Evolutionary conservation across 2,329 filamentous ascomycete genomes (phyloP), one percentile per base, ranked within the genome.

Genomic region (Aureobasidium sp.): DNA sequence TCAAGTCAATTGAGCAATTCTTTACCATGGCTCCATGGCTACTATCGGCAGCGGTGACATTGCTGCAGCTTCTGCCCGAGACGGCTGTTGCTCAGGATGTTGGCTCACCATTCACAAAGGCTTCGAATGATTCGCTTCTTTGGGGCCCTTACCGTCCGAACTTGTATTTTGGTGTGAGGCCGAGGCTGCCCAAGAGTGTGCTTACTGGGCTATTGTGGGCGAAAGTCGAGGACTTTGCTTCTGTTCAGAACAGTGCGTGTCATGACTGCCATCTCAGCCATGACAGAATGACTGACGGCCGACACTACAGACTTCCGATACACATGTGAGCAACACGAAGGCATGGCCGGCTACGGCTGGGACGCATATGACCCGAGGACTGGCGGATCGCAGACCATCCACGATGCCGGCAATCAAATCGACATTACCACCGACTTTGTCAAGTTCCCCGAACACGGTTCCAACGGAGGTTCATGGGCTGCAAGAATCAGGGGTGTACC

Each of bases 61-160:
- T 56, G 11, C 24, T 58, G 30, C 42, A 50, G 24, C 52, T 55
- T n/a, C 39, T 54, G 37, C 22, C 42, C 3, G 32, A 30, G 17
- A 30, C 44, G 6, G 37, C 47, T 22, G 22, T 32, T 6, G 56
- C 56, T 22, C 51, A 53, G 14, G 55, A 44, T 24, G 54, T 54
- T n/a, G 50, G 52, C 16, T 59, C 57, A 22, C 62, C 66, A 55
- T 69, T 68, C 60, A 63, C 58, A 53, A 72, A 71, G 63, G 73
- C 75, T 21, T 79, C 74, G 61, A 95, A 97, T 69, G 79, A 94
- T 64, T 91, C 86, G 64, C 76, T 98, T 62, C 77, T 97, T 74
- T 98, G 93, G 93, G 93, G 93, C 0, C 89, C 93, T 1, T 98
- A 97, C 72, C 82, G 88, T 61, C 86, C 91, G 0, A 96, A 96